Conservation (phyloP, 768 basidiomycete genomes). For the Gloeostereum incarnatum region DNA sequence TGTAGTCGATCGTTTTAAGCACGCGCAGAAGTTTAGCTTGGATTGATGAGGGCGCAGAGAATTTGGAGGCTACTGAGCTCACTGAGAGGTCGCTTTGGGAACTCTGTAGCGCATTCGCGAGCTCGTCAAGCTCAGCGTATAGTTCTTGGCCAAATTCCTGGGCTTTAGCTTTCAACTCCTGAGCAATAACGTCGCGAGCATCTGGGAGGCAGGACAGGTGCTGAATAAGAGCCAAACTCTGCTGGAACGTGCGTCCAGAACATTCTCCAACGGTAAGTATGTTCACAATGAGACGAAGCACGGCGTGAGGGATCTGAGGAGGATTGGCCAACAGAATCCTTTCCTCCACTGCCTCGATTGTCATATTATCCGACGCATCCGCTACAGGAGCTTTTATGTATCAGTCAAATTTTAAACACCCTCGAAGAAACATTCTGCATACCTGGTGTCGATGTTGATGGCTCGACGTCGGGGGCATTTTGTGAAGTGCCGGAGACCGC, state of each 20-base stretch:
- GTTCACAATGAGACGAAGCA: conserved; percentile 91
- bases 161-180: conserved; percentile 78
- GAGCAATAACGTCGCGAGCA: conserved; percentile 80
- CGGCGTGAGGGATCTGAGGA: conserved; percentile 77
- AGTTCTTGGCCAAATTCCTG: conserved; percentile 81
- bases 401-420: no score
- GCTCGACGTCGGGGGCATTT: no score
- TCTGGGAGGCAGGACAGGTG: conserved; percentile 85
- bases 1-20: conserved; percentile 96
- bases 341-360: conserved; percentile 31
- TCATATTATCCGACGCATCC: conserved; percentile 7
- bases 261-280: conserved; percentile 97
- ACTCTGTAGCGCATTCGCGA: conserved; percentile 53
- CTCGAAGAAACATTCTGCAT: background rate
- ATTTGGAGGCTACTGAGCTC: conserved; percentile 72
- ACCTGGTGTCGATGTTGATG: no score
- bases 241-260: conserved; percentile 91
- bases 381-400: no score
- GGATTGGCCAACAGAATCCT: conserved; percentile 54
- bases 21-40: conserved; percentile 96
- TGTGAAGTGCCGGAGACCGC: no score
- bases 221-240: conserved; percentile 86
- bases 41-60: conserved; percentile 87
- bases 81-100: conserved; percentile 47
- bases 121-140: conserved; percentile 67